Evolutionary conservation across 148 eudicot species (phyloP).

Genomic region (Drosera capensis): DNA sequence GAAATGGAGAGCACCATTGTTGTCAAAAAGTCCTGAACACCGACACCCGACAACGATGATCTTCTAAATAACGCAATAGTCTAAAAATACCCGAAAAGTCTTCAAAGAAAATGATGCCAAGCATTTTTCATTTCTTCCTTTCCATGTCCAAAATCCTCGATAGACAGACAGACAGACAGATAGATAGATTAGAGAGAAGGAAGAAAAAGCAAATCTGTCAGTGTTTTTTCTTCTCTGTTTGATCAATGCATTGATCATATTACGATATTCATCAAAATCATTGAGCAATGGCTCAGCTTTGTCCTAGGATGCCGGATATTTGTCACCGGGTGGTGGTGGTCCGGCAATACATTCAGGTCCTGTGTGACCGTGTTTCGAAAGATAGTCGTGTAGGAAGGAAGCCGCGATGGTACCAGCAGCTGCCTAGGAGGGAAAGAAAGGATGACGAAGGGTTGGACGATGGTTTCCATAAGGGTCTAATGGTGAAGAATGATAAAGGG

Average conservation of each 20-base stretch:
- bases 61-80: neutral
- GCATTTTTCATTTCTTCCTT: neutral
- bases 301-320: conserved; percentile 13
- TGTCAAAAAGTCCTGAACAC: too few species aligned
- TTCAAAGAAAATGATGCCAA: neutral
- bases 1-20: too few species aligned
- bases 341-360: conserved; percentile 10
- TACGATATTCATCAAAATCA: neutral
- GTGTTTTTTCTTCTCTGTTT: too few species aligned
- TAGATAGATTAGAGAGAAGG: conserved; percentile 3
- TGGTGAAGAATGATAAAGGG: neutral
- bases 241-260: too few species aligned
- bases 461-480: neutral
- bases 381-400: conserved; percentile 5
- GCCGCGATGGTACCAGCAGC: conserved; percentile 15
- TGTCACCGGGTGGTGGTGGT: conserved; percentile 10
- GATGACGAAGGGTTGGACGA: too few species aligned
- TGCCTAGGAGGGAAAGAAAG: conserved; percentile 10
- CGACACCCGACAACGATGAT: too few species aligned
- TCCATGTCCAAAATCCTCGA: conserved; percentile 5
- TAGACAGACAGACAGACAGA: conserved; percentile 1
- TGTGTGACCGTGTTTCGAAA: conserved; percentile 15
- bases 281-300: conserved; percentile 5
- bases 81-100: conserved; percentile 1
- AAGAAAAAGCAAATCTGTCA: too few species aligned